These are phyloP conservation scores for Rhizophagus prolifer DNA, from an alignment of 192 early-diverging fungal genomes.

Conservation along the genomic window DNA sequence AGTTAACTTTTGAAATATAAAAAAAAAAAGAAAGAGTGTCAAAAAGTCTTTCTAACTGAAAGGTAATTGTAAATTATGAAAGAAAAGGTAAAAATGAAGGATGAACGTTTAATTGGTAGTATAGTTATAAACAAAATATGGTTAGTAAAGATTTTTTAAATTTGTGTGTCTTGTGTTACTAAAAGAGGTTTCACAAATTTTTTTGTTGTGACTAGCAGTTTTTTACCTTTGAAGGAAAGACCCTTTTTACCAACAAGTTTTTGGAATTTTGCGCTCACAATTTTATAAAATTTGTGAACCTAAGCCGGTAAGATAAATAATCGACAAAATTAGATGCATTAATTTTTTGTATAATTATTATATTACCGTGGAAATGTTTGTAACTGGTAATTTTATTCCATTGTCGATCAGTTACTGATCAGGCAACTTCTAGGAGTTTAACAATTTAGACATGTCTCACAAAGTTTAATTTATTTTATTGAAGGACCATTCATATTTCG, in stretches of 20 bases:
- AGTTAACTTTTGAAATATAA: not conserved
- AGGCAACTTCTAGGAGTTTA: not conserved
- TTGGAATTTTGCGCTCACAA: not conserved
- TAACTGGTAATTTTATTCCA: too few relatives aligned
- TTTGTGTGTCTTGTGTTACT: not conserved
- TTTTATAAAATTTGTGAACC: not conserved
- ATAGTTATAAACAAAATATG: not conserved
- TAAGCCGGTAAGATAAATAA: not conserved
- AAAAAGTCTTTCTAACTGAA: not conserved
- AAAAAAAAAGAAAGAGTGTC: not conserved
- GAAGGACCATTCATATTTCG: not conserved
- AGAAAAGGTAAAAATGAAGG: not conserved
- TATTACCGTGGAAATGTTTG: not conserved
- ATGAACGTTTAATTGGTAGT: not conserved
- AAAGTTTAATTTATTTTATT: not conserved
- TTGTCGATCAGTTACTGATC: too few relatives aligned
- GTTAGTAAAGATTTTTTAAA: not conserved
- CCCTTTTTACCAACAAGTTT: too few relatives aligned
- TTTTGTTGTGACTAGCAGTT: too few relatives aligned
- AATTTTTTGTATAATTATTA: not conserved
- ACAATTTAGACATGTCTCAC: not conserved
- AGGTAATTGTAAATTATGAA: not conserved
- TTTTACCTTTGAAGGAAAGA: not conserved
- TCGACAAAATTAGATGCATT: not conserved
- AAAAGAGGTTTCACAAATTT: not conserved